Conservation (phyloP, 352 stramenopile genomes). For the Pythium brachiatum region DNA sequence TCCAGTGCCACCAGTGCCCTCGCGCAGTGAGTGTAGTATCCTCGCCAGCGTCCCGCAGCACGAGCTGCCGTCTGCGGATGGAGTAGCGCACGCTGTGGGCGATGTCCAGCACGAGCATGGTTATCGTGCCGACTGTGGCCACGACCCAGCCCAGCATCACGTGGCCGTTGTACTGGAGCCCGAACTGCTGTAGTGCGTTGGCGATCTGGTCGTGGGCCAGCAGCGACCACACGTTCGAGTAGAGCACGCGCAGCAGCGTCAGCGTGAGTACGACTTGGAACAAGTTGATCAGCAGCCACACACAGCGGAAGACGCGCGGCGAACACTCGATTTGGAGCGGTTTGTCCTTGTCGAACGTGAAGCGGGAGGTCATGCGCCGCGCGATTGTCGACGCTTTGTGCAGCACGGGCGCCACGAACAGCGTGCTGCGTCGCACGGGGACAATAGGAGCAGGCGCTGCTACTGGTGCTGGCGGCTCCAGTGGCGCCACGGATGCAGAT, state of each 20-base stretch:
- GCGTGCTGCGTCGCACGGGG: no score
- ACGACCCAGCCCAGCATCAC: conserved; percentile 1
- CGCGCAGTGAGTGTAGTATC: neutral
- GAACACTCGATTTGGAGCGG: neutral
- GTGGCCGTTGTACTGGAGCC: neutral
- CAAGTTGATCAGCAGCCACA: neutral
- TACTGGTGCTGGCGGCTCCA: no score
- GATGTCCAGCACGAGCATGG: neutral
- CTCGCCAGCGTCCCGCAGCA: neutral
- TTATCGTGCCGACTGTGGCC: neutral
- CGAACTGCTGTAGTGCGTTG: conserved; percentile 4
- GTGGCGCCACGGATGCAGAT: no score
- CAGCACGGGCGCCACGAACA: no score
- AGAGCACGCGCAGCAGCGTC: neutral
- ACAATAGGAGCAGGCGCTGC: no score
- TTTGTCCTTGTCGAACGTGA: neutral
- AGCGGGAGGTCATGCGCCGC: neutral
- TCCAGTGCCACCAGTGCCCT: neutral
- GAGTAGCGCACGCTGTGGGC: neutral
- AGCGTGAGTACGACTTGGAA: conserved; percentile 1
- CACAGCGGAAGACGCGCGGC: neutral
- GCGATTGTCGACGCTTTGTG: no score
- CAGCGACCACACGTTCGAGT: conserved; percentile 13
- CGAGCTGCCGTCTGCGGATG: neutral
- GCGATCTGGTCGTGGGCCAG: conserved; percentile 9